Evolutionary conservation across 768 basidiomycete genomes (phyloP), one percentile per base, ranked within the genome.

Genomic region (Amanita rubescens): DNA sequence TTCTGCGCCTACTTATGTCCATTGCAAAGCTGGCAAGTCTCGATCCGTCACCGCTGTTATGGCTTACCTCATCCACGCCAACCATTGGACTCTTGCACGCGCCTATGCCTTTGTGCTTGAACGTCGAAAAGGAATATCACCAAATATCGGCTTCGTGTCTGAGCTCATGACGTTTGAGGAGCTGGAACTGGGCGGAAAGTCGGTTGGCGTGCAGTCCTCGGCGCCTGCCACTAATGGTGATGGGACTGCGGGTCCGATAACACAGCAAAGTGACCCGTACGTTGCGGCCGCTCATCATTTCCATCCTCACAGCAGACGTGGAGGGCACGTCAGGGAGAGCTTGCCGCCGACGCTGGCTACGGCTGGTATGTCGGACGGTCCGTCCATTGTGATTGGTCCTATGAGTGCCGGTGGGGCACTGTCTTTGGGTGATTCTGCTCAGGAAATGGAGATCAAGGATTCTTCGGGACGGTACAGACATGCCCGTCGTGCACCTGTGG

Each of bases 111-210:
- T 93, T 63, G 94, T 98, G 22, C 78, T 91, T 37, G 94, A 94
- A 61, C 81, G 93, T 8, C 82, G 95, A 33, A 92, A 91, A 60
- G 93, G 93, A 58, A 95, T 97, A 59, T 94, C 90, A 12, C 95
- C 94, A 9, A 97, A 96, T 64, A 95, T 98, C 57, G 95, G 95
- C 6, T 98, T 98, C 68, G 93, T 97, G 41, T 92, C 90, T 3
- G 94, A 96, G 68, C 78, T 98, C 39, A 96, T 96, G 94, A 87
- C 84, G 44, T 96, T 94, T 63, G 94, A 98, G 71, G 93, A 95
- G 64, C 75, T 85, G 63, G 89, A 95, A 69, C 73, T 94, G 47
- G 83, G 94, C 55, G 75, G 88, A 50, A 82, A 90, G 70, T 81
- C 80, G 11, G 70, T 82, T 27, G 87, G 86, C 35, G 87, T 89